Percentiles rank a stretch among this genome's conserved stretches.
phyloP scores from a whole-genome alignment of 129 eudicot species.

The Chrysanthemum makinoi region DNA sequence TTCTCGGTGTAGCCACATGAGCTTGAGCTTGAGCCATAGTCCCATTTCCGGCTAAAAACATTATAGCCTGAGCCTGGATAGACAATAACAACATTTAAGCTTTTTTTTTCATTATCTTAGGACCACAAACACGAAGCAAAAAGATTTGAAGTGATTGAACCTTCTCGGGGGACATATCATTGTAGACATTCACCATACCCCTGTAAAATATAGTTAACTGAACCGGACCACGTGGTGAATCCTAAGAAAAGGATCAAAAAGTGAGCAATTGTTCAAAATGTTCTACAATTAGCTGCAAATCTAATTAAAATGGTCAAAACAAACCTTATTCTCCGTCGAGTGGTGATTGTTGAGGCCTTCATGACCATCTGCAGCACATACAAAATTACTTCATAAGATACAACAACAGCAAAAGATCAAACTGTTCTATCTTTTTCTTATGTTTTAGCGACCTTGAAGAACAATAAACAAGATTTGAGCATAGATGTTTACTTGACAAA shows the following conservation, averaged over 20 bases:
- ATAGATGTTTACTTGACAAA: conserved; percentile 43
- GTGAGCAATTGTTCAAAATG: neutral
- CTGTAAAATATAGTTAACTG: conserved; percentile 78
- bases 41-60: conserved; percentile 65
- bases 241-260: too few species aligned
- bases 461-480: conserved; percentile 38
- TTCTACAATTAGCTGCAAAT: neutral
- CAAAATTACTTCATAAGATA: conserved; percentile 11
- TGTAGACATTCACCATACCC: conserved; percentile 67
- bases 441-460: conserved; percentile 18
- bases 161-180: conserved; percentile 80
- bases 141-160: conserved; percentile 24
- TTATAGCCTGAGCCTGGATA: conserved; percentile 73
- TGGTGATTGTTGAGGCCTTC: conserved; percentile 27
- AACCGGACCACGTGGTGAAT: conserved; percentile 27
- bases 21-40: conserved; percentile 32
- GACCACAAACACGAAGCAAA: neutral
- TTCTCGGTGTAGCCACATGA: conserved; percentile 34
- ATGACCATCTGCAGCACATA: conserved; percentile 26
- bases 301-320: neutral
- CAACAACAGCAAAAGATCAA: neutral
- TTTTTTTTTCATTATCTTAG: neutral
- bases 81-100: neutral
- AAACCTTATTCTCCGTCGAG: conserved; percentile 40
- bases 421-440: conserved; percentile 18